Base-by-base conservation (phyloP, 2,329 filamentous ascomycete genomes). In the Bipolaris gigantea region DNA sequence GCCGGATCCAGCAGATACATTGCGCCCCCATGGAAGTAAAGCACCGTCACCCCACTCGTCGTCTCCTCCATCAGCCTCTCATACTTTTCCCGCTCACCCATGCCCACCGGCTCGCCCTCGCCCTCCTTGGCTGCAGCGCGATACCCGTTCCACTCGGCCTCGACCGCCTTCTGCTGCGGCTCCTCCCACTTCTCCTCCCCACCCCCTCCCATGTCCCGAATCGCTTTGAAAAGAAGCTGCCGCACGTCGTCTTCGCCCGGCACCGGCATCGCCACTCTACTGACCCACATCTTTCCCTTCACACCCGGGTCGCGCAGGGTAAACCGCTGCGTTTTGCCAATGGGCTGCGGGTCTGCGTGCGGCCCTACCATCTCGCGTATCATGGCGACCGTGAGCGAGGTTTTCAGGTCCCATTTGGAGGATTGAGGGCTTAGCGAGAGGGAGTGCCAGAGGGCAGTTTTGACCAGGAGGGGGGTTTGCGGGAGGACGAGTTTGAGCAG, bases 261-360 rank as follows among this genome's bases (percentile, higher is more conserved):
- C 2, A 77, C 76, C 0, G 85, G 83, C 15, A 90, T 77, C 0
- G 81, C 83, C 38, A 89, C 86, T 50, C 85, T 88, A 64, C 86
- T 87, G 21, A 96, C 81, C 92, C 92, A 97, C 60, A 94, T 85
- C 40, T 83, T 84, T 3, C 91, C 91, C 69, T 90, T 92, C 67
- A 95, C 79, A 0, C 84, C 85, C 0, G 82, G 82, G 49, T 89
- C 88, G 53, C 79, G 83, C 40, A 83, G 75, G 1, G 84, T 83
- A n/a, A 83, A 64, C 38, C 75, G 77, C 73, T 97, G 93, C 6
- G 65, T 41, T 43, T 72, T 70, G 0, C 65, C 61, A n/a, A 75
- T 71, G 2, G 65, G 50, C 2, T 57, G 48, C 1, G 66, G 58
- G n/a, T 57, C 55, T 0, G 62, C 51, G 7, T 65, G 64, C 3